phyloP scores from a whole-genome alignment of 768 basidiomycete genomes.

The Gymnopilus dilepis region DNA sequence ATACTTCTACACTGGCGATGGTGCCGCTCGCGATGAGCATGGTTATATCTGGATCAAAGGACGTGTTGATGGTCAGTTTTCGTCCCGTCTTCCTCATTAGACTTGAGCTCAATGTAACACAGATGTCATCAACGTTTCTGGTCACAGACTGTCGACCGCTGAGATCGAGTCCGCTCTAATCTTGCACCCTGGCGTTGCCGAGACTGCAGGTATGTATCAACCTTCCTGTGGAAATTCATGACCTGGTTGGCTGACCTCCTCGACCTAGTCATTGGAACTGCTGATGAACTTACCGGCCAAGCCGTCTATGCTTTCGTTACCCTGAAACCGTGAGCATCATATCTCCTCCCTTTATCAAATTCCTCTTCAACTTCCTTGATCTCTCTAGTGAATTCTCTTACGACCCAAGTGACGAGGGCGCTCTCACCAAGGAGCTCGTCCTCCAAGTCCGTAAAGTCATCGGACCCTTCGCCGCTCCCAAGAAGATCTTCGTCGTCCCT shows the following conservation, averaged over 20 bases:
- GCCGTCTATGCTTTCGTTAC: slow-evolving; percentile 96
- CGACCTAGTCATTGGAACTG: slow-evolving; percentile 70
- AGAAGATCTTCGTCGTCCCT: slow-evolving; percentile 82
- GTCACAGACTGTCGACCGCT: slow-evolving; percentile 95
- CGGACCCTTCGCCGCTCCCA: slow-evolving; percentile 96
- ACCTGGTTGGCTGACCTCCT: background rate
- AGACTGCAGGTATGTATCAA: slow-evolving; percentile 71
- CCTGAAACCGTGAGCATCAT: slow-evolving; percentile 79
- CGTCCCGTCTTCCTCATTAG: background rate
- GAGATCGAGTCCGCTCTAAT: slow-evolving; percentile 98
- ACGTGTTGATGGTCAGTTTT: slow-evolving; percentile 79
- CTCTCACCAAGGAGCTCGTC: slow-evolving; percentile 83
- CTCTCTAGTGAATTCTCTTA: slow-evolving; percentile 74
- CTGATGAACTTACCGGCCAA: slow-evolving; percentile 90
- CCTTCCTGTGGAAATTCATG: too few relatives aligned
- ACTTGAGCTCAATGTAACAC: slow-evolving; percentile 13
- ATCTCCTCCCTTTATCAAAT: too few relatives aligned
- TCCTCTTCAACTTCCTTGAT: slow-evolving; percentile 1
- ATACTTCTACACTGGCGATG: slow-evolving; percentile 96
- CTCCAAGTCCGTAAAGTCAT: slow-evolving; percentile 98
- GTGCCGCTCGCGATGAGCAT: slow-evolving; percentile 90
- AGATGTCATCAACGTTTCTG: slow-evolving; percentile 99
- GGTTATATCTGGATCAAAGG: slow-evolving; percentile 99
- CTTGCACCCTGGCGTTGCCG: slow-evolving; percentile 92
- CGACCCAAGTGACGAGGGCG: slow-evolving; percentile 70